phyloP scores from a whole-genome alignment of 2,329 filamentous ascomycete genomes.

The Calonectria ilicicola region DNA sequence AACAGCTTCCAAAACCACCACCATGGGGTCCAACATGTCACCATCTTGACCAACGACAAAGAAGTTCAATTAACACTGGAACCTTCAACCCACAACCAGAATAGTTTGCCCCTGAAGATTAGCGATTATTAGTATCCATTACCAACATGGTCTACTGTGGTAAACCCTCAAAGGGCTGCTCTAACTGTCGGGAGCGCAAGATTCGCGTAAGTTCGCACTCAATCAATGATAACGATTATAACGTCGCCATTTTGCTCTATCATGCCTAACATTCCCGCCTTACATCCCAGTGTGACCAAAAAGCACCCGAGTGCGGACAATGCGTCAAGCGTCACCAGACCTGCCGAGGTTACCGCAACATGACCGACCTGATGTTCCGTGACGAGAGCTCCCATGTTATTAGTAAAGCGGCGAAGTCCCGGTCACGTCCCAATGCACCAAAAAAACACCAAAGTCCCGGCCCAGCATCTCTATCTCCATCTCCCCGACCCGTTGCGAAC shows the following conservation, averaged over 20 bases:
- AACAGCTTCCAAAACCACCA: neutral
- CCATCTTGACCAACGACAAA: constrained; percentile 28
- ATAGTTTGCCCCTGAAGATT: constrained; percentile 3
- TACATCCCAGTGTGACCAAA: constrained; percentile 62
- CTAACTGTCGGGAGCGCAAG: constrained; percentile 66
- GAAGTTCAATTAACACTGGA: constrained; percentile 19
- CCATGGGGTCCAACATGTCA: constrained; percentile 33
- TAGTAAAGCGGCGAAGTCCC: constrained; percentile 59
- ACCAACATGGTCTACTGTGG: constrained; percentile 68
- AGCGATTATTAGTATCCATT: neutral
- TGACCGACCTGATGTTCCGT: constrained; percentile 68
- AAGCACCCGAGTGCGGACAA: constrained; percentile 64
- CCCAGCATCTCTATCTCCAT: constrained; percentile 32
- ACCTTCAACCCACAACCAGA: constrained; percentile 7
- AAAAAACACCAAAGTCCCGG: constrained; percentile 37
- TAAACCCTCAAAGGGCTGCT: constrained; percentile 68
- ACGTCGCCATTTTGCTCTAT: neutral
- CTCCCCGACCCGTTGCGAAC: constrained; percentile 23
- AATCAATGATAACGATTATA: constrained; percentile 1
- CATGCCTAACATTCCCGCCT: constrained; percentile 18
- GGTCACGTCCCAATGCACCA: constrained; percentile 37
- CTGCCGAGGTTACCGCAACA: constrained; percentile 68
- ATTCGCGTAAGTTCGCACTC: constrained; percentile 60
- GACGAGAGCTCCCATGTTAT: constrained; percentile 68
- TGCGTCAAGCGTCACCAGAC: constrained; percentile 63